A percentile compares a stretch with the other conserved stretches of the same genome.
Conservation (phyloP, 2,329 filamentous ascomycete genomes). For the Talaromyces sp. region DNA sequence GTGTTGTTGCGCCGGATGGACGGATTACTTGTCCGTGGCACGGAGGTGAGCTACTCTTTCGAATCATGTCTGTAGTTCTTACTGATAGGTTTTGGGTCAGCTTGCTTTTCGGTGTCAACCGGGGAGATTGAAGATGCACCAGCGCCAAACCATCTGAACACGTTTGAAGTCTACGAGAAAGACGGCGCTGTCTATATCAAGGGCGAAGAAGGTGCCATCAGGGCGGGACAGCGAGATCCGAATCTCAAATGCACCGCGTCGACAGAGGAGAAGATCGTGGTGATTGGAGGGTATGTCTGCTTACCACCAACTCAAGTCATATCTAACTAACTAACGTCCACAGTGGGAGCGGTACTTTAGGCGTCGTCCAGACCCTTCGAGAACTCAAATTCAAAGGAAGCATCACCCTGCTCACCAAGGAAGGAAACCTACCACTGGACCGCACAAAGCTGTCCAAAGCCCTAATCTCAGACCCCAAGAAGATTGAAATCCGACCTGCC, state of each 20-base stretch:
- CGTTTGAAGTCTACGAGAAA: conserved; percentile 75
- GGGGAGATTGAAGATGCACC: conserved; percentile 96
- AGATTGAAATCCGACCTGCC: conserved; percentile 70
- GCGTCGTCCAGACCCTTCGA: conserved; percentile 75
- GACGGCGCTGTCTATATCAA: conserved; percentile 80
- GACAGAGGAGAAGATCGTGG: conserved; percentile 58
- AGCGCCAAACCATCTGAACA: conserved; percentile 76
- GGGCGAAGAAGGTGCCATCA: conserved; percentile 73
- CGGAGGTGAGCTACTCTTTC: conserved; percentile 58
- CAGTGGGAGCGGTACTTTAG: conserved; percentile 76
- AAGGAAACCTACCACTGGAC: conserved; percentile 85
- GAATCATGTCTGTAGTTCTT: conserved; percentile 1
- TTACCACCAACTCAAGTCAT: too few relatives aligned
- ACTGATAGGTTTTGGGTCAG: conserved; percentile 41
- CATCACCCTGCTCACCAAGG: conserved; percentile 77
- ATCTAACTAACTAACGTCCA: too few relatives aligned
- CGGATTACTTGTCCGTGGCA: conserved; percentile 94
- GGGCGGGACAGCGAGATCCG: conserved; percentile 66
- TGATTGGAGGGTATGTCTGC: conserved; percentile 70
- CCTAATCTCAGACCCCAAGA: conserved; percentile 71
- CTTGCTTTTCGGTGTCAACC: conserved; percentile 84
- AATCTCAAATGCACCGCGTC: conserved; percentile 65
- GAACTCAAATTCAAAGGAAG: conserved; percentile 73
- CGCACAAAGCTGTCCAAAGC: conserved; percentile 95
- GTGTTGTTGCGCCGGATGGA: conserved; percentile 75